Percentiles rank a stretch among this genome's conserved stretches.
Conservation (phyloP, 495 filamentous ascomycete species). For the Penicillium pulvis region DNA sequence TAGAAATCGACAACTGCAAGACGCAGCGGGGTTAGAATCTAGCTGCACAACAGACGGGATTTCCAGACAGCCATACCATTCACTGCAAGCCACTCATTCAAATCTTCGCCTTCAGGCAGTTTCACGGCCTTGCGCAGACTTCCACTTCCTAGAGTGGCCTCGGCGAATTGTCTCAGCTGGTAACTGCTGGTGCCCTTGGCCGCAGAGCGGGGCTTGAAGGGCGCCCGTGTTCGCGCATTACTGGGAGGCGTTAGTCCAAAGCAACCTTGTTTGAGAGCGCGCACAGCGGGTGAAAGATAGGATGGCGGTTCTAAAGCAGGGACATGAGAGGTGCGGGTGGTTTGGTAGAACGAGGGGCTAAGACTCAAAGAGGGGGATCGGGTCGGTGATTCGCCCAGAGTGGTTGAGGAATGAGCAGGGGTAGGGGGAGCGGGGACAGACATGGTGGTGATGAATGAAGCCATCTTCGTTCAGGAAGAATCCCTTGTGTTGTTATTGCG, state of each 20-base stretch:
- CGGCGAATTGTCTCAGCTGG: constrained; percentile 95
- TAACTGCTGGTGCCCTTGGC: constrained; percentile 92
- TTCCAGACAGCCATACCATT: constrained; percentile 62
- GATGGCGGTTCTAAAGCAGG: constrained; percentile 41
- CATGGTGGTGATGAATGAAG: constrained; percentile 73
- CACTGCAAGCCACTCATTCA: constrained; percentile 97
- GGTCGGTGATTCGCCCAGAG: constrained; percentile 28
- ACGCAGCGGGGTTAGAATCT: constrained; percentile 10
- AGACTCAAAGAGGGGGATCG: constrained; percentile 19
- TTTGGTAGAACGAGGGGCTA: constrained; percentile 34
- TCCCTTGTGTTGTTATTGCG: constrained; percentile 16
- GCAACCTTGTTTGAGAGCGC: constrained; percentile 39
- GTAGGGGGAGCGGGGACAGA: constrained; percentile 53
- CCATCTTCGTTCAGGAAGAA: constrained; percentile 44
- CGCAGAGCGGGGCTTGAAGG: constrained; percentile 86
- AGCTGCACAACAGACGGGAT: neutral
- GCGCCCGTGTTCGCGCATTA: constrained; percentile 84
- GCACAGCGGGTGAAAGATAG: constrained; percentile 45
- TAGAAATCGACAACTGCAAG: constrained; percentile 94
- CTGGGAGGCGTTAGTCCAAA: constrained; percentile 59
- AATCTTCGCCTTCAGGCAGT: constrained; percentile 93
- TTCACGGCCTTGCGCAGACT: constrained; percentile 95
- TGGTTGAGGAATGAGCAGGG: constrained; percentile 35
- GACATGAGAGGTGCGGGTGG: constrained; percentile 35
- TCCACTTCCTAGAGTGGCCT: constrained; percentile 93